Base-by-base conservation (phyloP, 2,329 filamentous ascomycete species). In the Ophiocordyceps sinensis region DNA sequence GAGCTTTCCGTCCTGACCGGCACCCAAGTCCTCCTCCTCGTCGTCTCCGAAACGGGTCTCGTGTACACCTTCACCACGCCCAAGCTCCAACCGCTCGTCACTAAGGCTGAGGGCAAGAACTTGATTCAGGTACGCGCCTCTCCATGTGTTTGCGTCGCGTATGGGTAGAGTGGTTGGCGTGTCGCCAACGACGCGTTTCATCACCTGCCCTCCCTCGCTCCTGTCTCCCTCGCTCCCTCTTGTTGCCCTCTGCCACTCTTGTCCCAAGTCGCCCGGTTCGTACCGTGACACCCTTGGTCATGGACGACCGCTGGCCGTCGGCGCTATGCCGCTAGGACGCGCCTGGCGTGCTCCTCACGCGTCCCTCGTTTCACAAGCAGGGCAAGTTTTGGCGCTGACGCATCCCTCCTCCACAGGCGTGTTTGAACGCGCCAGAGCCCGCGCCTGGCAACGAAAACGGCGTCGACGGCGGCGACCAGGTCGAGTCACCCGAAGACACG, bases 1-100 rank as follows among this genome's bases (percentile, higher is more conserved):
- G 91, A 98, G 62, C 69, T 96, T 44, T 96, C 91, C 7, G 91
- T 98, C 56, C 78, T 98, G 55, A 98, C 91, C 32, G 91, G 91
- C 56, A 98, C 91, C 44, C 91, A 98, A 72, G 91, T 98, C 39
- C 75, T 98, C 28, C 77, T 98, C 32, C 79, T 98, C 41, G 89
- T 96, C 54, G 89, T 96, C 48, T 96, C 89, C 36, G 89, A 96
- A 70, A 96, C 89, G 21, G 89, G 89, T 50, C 78, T 96, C 29
- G 89, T 96, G 55, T 96, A 96, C 66, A 96, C 89, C 45, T 96
- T 96, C 63, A 96, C 89, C 37, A 98, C 91, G 14, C 91, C 91
- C 17, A 98, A 98, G 71, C 79, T 98, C 43, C 91, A 96, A 67
- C 91, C 91, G 47, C 78, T 98, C 41, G 91, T 96, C 52, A 98